Evolutionary conservation across 2,329 filamentous ascomycete species (phyloP).

Genomic region (Paecilomyces dactylethromorphus): DNA sequence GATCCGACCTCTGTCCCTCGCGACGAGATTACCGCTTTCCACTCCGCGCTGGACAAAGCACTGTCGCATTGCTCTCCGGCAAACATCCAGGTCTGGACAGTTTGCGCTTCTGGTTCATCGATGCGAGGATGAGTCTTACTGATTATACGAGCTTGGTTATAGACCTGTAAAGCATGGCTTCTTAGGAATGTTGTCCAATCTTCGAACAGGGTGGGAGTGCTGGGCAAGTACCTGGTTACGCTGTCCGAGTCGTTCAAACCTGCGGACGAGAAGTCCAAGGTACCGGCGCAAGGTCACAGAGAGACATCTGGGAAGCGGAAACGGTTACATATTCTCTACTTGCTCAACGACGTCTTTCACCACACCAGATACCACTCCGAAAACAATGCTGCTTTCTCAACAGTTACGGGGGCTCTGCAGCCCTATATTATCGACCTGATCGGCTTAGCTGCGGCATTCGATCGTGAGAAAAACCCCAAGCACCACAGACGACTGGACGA

Average conservation of each 20-base stretch:
- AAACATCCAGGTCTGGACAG: constrained; percentile 80
- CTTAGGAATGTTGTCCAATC: constrained; percentile 65
- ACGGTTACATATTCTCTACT: constrained; percentile 68
- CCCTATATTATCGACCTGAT: constrained; percentile 57
- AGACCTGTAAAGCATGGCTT: constrained; percentile 88
- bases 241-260: constrained; percentile 55
- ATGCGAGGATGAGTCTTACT: constrained; percentile 21
- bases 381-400: constrained; percentile 34
- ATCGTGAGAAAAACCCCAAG: constrained; percentile 56
- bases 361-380: constrained; percentile 53
- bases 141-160: constrained; percentile 27
- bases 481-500: constrained; percentile 58
- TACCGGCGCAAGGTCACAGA: constrained; percentile 15
- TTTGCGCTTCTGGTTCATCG: constrained; percentile 21
- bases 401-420: constrained; percentile 52
- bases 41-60: constrained; percentile 57
- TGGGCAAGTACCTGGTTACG: constrained; percentile 70
- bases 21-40: constrained; percentile 64
- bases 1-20: constrained; percentile 65
- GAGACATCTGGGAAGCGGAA: constrained; percentile 57
- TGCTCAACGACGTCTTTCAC: constrained; percentile 72
- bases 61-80: constrained; percentile 65
- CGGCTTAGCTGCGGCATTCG: constrained; percentile 46
- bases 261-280: constrained; percentile 12
- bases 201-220: constrained; percentile 54